These are phyloP conservation scores for Trypanosoma mega DNA, from an alignment of 208 protist species.

Conservation along the genomic window DNA sequence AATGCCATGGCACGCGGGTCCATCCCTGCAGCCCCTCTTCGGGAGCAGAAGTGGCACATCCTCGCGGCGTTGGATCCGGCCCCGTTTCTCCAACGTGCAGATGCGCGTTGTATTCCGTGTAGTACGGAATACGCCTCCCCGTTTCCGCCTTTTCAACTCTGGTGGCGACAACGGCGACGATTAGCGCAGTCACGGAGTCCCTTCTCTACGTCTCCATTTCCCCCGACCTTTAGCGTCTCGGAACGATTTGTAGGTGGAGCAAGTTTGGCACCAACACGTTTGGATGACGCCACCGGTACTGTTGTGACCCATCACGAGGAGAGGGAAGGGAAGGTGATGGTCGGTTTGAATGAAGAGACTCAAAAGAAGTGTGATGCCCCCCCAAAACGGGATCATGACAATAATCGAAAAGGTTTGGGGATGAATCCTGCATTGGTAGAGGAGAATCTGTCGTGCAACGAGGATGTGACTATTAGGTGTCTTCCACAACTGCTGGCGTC, in stretches of 20 bases:
- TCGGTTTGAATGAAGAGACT: too few species aligned
- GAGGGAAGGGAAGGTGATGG: too few species aligned
- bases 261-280: too few species aligned
- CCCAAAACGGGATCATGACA: neutral
- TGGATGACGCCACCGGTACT: too few species aligned
- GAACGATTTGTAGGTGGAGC: too few species aligned
- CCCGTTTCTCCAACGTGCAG: slow-evolving; percentile 12
- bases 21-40: neutral
- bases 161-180: slow-evolving; percentile 10
- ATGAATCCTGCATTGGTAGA: neutral
- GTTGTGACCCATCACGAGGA: too few species aligned
- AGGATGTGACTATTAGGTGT: neutral
- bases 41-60: slow-evolving; percentile 6
- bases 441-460: too few species aligned
- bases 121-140: slow-evolving; percentile 17
- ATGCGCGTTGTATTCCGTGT: slow-evolving; percentile 1
- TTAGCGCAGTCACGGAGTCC: neutral
- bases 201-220: neutral
- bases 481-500: slow-evolving; percentile 3
- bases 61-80: slow-evolving; percentile 11
- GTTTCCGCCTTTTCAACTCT: slow-evolving; percentile 24
- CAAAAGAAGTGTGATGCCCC: neutral
- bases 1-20: too few species aligned
- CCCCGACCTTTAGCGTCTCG: too few species aligned
- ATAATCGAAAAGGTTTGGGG: neutral